Base-by-base conservation (phyloP, 208 protist species). In the Leishmania amazonensis region DNA sequence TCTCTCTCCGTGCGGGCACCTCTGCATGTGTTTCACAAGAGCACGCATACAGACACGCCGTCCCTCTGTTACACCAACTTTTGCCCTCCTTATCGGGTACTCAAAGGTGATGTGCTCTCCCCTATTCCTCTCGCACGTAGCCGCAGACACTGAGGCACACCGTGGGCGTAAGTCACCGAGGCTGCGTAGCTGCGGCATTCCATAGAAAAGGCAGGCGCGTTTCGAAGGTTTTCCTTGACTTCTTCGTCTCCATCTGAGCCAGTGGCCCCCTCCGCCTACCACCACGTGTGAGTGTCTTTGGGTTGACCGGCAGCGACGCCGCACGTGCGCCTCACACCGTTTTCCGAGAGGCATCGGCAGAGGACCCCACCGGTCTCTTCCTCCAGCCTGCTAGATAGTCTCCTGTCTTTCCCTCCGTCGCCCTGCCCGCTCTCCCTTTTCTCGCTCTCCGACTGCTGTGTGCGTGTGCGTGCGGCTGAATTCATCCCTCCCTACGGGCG, bases 381-480 rank as follows among this genome's bases (percentile, higher is more conserved):
- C 45, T 53, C 70, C 47, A 1, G 17, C 13, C 5, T 53, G 42
- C 24, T 7, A 6, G 8, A 1, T 38, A 3, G 42, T 74, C 70
- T 35, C n/a, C 28, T 51, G 9, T 6, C 35, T 47, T 21, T 72
- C 31, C 3, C 40, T 21, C 42, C 28, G 28, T 31, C 47, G 21
- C 67, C 21, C 31, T 53, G 42, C 21, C 28, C 4, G 28, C 24
- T 45, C 11, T 38, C 19, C 47, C 45, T 51, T 74, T 54, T 28
- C n/a, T 45, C 31, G 28, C 40, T n/a, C 17, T 68, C 51, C 51
- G 19, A 74, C 35, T n/a, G 11, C 21, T n/a, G 0, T n/a, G 68
- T 73, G 68, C 51, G 45, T 53, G 68, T 74, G 68, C n/a, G 68
- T 62, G 57, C 51, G 75, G 40, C 54, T 47, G 38, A 47, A 40